A percentile compares a stretch with the other conserved stretches of the same genome.
Evolutionary conservation across 495 filamentous ascomycete genomes (phyloP).

Genomic region (Pseudoneurospora amorphoporcata): DNA sequence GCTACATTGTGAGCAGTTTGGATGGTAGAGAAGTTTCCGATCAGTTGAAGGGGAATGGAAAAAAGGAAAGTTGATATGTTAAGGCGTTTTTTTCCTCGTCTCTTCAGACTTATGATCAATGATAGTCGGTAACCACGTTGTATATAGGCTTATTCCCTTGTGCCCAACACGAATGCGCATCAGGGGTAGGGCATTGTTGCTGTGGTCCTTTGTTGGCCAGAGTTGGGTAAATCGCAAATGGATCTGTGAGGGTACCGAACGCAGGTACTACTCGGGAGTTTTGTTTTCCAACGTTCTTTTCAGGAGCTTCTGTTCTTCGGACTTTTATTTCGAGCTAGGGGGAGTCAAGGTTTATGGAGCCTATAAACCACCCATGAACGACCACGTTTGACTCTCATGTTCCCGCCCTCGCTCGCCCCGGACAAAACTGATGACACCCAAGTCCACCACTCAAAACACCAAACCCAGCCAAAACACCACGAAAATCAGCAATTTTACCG

Average conservation of each 20-base stretch:
- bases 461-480: no score
- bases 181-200: background rate
- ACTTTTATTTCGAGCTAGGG: background rate
- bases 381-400: background rate
- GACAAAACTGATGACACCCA: no score
- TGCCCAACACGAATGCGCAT: background rate
- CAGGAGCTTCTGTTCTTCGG: background rate
- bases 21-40: constrained; percentile 26
- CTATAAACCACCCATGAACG: background rate
- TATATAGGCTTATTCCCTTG: background rate
- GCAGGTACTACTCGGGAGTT: background rate
- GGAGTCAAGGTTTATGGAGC: background rate
- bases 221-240: background rate
- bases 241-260: background rate
- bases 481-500: no score
- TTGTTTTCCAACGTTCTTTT: background rate
- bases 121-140: background rate
- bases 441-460: no score
- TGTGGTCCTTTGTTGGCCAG: background rate
- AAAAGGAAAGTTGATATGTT: no score
- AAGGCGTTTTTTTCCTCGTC: background rate
- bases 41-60: background rate
- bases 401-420: no score
- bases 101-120: background rate
- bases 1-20: constrained; percentile 47